Conservation (phyloP, 129 eudicot genomes). For the Helianthus tuberosus region DNA sequence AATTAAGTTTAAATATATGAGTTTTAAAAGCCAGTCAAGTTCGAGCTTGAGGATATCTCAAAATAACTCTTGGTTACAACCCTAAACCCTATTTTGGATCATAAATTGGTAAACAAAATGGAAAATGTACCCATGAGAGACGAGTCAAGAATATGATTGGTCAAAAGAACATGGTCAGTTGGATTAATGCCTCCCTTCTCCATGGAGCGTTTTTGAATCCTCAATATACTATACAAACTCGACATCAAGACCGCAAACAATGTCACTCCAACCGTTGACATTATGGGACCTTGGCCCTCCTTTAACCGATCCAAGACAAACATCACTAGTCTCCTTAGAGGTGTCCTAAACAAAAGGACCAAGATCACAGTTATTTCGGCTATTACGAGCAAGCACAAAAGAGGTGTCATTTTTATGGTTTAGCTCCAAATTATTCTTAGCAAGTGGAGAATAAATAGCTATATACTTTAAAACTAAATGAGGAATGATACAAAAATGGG, state of each 20-base stretch:
- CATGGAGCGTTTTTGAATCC: conserved; percentile 43
- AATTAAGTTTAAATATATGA: too few species aligned
- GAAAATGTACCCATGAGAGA: conserved; percentile 64
- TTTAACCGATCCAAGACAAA: conserved; percentile 52
- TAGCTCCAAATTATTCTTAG: neutral
- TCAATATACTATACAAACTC: conserved; percentile 36
- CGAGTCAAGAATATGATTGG: conserved; percentile 69
- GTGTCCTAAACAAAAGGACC: conserved; percentile 68
- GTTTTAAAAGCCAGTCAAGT: neutral
- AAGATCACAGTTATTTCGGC: conserved; percentile 52
- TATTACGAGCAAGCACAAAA: conserved; percentile 41
- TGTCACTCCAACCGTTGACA: conserved; percentile 52
- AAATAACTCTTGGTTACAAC: neutral
- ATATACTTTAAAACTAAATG: neutral
- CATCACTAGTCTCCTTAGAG: conserved; percentile 65
- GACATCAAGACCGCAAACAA: conserved; percentile 56
- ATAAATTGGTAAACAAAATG: neutral
- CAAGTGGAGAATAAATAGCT: neutral
- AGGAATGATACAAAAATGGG: neutral
- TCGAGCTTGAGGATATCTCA: neutral
- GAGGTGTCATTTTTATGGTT: conserved; percentile 27
- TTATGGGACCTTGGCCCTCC: conserved; percentile 57
- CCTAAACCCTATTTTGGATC: neutral
- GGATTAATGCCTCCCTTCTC: conserved; percentile 53
- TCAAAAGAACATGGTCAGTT: conserved; percentile 71